Conservation (phyloP, 371 early-diverging fungal genomes). For the Capniomyces stellatus region DNA sequence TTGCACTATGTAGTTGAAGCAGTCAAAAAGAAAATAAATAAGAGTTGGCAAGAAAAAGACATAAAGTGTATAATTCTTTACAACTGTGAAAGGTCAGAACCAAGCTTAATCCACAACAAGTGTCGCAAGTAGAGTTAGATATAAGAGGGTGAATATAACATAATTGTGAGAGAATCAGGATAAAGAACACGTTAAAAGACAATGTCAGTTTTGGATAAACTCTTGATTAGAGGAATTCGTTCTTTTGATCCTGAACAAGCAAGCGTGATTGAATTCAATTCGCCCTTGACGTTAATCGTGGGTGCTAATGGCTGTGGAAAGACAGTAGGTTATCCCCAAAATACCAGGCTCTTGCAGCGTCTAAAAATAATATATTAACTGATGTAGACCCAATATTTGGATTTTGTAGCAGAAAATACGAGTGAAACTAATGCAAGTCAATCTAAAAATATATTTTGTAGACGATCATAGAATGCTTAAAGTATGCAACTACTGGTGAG, state of each 20-base stretch:
- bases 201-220: conserved; percentile 60
- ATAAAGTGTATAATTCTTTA: too few species aligned
- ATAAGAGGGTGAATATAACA: too few species aligned
- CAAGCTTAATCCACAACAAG: too few species aligned
- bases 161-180: background rate
- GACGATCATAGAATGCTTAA: conserved; percentile 96
- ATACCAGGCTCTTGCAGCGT: background rate
- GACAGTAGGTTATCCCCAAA: conserved; percentile 36
- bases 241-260: conserved; percentile 77
- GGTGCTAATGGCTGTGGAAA: conserved; percentile 98
- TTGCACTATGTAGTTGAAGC: too few species aligned
- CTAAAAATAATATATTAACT: background rate
- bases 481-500: conserved; percentile 94
- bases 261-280: conserved; percentile 70
- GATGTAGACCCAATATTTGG: background rate
- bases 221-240: conserved; percentile 84
- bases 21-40: too few species aligned
- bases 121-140: too few species aligned
- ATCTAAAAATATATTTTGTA: too few species aligned
- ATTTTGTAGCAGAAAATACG: too few species aligned
- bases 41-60: too few species aligned
- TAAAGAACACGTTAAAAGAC: background rate
- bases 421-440: too few species aligned
- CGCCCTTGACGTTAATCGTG: conserved; percentile 96
- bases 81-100: too few species aligned